Conservation (phyloP, 1,284 basidiomycete genomes). For the Apiotrichum gracile region DNA sequence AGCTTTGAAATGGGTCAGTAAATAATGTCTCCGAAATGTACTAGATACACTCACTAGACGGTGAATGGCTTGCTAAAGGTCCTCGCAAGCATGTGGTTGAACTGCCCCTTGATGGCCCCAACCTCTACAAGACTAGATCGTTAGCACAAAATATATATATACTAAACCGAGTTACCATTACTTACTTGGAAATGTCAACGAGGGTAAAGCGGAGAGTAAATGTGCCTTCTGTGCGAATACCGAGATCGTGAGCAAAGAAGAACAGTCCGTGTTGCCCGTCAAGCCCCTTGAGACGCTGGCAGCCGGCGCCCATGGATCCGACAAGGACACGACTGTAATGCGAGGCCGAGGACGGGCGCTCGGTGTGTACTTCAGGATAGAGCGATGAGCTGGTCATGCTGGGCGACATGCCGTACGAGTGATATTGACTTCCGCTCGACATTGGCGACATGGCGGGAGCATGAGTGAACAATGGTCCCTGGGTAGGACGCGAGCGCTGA, state of each 20-base stretch:
- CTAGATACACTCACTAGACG: slow-evolving; percentile 55
- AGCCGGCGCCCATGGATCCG: slow-evolving; percentile 76
- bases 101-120: slow-evolving; percentile 19
- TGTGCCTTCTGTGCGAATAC: slow-evolving; percentile 73
- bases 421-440: no score
- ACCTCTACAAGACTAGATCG: slow-evolving; percentile 3
- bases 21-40: background rate
- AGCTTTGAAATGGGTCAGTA: no score
- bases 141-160: no score
- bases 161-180: background rate
- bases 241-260: slow-evolving; percentile 81
- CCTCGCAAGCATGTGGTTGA: slow-evolving; percentile 65
- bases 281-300: slow-evolving; percentile 72
- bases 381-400: background rate
- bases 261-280: slow-evolving; percentile 76
- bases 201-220: slow-evolving; percentile 44
- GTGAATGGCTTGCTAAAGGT: slow-evolving; percentile 78
- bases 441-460: slow-evolving; percentile 1
- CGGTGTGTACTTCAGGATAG: slow-evolving; percentile 9
- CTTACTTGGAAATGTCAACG: slow-evolving; percentile 31
- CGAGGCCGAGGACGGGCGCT: slow-evolving; percentile 52
- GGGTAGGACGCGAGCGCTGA: background rate
- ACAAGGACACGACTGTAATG: slow-evolving; percentile 80
- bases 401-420: slow-evolving; percentile 4
- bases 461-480: slow-evolving; percentile 8